Evolutionary conservation across 441 rosid genomes (phyloP).

Genomic region (Jatropha podagrica): DNA sequence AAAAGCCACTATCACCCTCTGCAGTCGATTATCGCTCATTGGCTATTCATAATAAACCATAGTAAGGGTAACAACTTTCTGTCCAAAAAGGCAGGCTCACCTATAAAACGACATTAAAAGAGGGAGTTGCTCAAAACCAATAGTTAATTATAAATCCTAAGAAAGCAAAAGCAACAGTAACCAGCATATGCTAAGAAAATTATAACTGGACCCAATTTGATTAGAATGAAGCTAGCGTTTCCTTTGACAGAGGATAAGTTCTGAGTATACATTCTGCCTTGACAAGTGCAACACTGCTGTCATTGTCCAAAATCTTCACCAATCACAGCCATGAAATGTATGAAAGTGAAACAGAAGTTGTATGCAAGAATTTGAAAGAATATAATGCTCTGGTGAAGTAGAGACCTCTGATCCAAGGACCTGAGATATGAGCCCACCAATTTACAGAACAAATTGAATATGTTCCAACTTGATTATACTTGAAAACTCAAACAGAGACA

Average conservation of each 20-base stretch:
- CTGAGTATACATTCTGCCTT: slow-evolving; percentile 6
- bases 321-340: not conserved
- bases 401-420: not conserved
- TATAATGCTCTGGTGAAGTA: not conserved
- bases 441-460: not conserved
- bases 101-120: not conserved
- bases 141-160: not conserved
- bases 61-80: too few species aligned
- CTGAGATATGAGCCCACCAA: slow-evolving; percentile 3
- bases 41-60: not conserved
- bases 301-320: not conserved
- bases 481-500: not conserved
- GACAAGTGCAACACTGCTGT: slow-evolving; percentile 1
- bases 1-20: not conserved
- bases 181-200: not conserved
- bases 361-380: slow-evolving; percentile 2
- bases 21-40: not conserved
- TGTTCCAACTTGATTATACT: not conserved
- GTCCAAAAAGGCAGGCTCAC: not conserved
- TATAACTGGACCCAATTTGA: not conserved
- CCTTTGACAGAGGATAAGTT: slow-evolving; percentile 5
- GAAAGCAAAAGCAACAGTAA: not conserved
- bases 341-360: not conserved
- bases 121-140: not conserved
- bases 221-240: not conserved